Conservation (phyloP, 2,329 filamentous ascomycete species). For the Sphaerulina vaccinii region DNA sequence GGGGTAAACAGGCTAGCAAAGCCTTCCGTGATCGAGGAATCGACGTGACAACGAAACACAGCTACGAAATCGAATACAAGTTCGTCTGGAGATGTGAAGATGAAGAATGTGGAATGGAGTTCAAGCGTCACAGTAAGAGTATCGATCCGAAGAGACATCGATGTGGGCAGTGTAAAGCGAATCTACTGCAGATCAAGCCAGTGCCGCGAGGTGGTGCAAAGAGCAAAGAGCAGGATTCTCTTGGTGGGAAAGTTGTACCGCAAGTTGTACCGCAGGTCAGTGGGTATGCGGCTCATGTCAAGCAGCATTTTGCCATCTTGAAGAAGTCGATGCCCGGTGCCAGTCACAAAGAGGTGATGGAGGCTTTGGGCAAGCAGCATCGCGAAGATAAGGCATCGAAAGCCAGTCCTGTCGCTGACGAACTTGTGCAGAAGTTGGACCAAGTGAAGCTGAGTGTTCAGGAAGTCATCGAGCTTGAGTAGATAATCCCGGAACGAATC, state of each 20-base stretch:
- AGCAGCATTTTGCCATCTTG: slow-evolving; percentile 64
- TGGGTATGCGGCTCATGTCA: slow-evolving; percentile 62
- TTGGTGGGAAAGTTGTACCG: background rate
- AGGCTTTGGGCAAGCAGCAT: slow-evolving; percentile 63
- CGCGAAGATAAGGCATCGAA: slow-evolving; percentile 47
- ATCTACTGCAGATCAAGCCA: slow-evolving; percentile 75
- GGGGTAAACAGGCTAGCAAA: slow-evolving; percentile 59
- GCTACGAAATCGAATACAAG: slow-evolving; percentile 87
- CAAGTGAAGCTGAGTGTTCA: slow-evolving; percentile 18
- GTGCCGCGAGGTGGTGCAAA: slow-evolving; percentile 53
- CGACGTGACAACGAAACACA: slow-evolving; percentile 83
- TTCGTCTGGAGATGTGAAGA: slow-evolving; percentile 76
- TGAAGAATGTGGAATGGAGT: slow-evolving; percentile 63
- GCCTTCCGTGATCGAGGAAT: slow-evolving; percentile 64
- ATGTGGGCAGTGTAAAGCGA: slow-evolving; percentile 71
- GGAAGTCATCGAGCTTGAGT: slow-evolving; percentile 20
- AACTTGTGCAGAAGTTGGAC: slow-evolving; percentile 17
- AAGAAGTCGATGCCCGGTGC: slow-evolving; percentile 56
- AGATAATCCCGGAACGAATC: too few relatives aligned
- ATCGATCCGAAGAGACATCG: slow-evolving; percentile 70
- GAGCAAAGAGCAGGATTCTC: background rate
- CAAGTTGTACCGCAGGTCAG: slow-evolving; percentile 32
- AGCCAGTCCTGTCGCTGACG: slow-evolving; percentile 7
- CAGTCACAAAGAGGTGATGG: slow-evolving; percentile 68
- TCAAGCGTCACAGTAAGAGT: slow-evolving; percentile 81